These are phyloP conservation scores for Kondoa malvinella DNA, from an alignment of 768 basidiomycete genomes.

Conservation along the genomic window DNA sequence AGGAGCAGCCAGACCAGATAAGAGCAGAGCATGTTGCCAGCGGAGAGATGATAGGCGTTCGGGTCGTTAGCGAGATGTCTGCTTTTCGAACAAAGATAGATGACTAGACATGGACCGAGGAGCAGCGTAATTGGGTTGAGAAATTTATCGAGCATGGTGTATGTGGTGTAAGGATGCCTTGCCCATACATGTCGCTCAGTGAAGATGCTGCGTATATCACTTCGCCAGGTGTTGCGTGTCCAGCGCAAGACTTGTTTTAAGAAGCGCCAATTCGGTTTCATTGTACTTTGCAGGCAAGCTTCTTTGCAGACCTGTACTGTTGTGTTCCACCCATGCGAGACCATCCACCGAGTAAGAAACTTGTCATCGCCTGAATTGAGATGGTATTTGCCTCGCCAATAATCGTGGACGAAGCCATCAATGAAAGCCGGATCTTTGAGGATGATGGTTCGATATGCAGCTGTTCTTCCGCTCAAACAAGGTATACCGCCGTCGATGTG, in stretches of 20 bases:
- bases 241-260: constrained; percentile 81
- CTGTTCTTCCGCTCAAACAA: constrained; percentile 80
- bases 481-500: constrained; percentile 87
- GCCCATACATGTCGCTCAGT: constrained; percentile 79
- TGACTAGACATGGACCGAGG: constrained; percentile 62
- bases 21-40: constrained; percentile 29
- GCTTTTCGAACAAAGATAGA: constrained; percentile 35
- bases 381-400: constrained; percentile 84
- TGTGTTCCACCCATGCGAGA: constrained; percentile 86
- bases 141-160: constrained; percentile 64
- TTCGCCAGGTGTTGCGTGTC: constrained; percentile 89
- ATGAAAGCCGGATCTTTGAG: constrained; percentile 87
- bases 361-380: constrained; percentile 72
- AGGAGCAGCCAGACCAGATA: constrained; percentile 34
- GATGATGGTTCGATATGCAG: constrained; percentile 83
- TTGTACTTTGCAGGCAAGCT: constrained; percentile 64
- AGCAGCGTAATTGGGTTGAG: constrained; percentile 75
- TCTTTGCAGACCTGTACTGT: constrained; percentile 50
- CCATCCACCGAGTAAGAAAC: constrained; percentile 91
- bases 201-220: constrained; percentile 71
- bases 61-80: neutral
- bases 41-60: constrained; percentile 18
- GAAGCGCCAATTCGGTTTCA: constrained; percentile 95
- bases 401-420: constrained; percentile 83
- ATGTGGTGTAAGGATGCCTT: constrained; percentile 59